Evolutionary conservation across 768 basidiomycete genomes (phyloP).

Genomic region (Trametes villosa): DNA sequence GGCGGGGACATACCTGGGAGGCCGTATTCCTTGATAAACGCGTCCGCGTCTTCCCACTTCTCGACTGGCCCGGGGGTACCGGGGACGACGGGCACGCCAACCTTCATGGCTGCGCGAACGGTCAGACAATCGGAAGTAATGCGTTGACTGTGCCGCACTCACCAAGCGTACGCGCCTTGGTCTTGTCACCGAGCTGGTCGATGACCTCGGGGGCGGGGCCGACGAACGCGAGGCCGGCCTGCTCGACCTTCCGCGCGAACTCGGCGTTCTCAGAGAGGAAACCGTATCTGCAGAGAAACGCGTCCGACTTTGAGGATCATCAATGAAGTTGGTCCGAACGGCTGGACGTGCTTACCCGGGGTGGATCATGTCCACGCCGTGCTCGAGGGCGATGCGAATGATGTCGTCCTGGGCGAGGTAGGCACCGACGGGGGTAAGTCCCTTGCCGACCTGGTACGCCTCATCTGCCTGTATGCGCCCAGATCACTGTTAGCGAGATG

Average conservation of each 20-base stretch:
- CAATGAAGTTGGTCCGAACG: background rate
- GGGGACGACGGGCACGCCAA: slow-evolving; percentile 94
- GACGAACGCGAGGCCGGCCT: slow-evolving; percentile 95
- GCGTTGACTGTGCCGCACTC: slow-evolving; percentile 21
- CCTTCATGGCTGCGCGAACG: slow-evolving; percentile 68
- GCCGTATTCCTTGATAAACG: slow-evolving; percentile 94
- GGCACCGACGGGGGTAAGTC: slow-evolving; percentile 93
- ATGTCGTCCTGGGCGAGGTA: slow-evolving; percentile 99
- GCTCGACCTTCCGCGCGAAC: slow-evolving; percentile 98
- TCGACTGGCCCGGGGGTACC: slow-evolving; percentile 96
- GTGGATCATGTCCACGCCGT: slow-evolving; percentile 99
- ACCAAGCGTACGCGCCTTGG: slow-evolving; percentile 92
- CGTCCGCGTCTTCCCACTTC: slow-evolving; percentile 74
- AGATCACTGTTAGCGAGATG: background rate
- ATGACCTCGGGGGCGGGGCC: slow-evolving; percentile 96
- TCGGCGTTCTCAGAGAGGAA: slow-evolving; percentile 97
- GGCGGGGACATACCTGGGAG: slow-evolving; percentile 71
- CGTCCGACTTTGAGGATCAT: slow-evolving; percentile 18
- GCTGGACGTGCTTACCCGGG: slow-evolving; percentile 64
- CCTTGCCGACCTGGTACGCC: slow-evolving; percentile 97
- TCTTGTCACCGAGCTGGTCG: slow-evolving; percentile 98
- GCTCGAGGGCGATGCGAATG: slow-evolving; percentile 93
- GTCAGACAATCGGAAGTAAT: slow-evolving; percentile 9
- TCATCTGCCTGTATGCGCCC: slow-evolving; percentile 78
- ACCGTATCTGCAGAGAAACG: slow-evolving; percentile 73